Evolutionary conservation across 352 stramenopile species (phyloP).

Genomic region (Globisporangium iwayamae): DNA sequence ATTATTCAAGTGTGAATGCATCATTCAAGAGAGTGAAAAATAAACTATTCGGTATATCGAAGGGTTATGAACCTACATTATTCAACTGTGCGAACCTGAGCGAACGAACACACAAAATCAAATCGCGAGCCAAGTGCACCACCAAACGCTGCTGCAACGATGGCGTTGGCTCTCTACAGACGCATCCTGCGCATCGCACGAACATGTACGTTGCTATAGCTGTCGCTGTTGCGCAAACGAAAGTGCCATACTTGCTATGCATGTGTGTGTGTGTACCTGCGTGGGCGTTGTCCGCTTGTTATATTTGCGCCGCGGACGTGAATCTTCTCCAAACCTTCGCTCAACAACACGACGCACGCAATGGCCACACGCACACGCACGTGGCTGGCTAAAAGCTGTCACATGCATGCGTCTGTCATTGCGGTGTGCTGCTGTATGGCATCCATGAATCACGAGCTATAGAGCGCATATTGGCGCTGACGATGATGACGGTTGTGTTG

Average conservation of each 20-base stretch:
- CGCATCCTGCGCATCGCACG: slow-evolving; percentile 68
- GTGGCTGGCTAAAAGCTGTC: neutral
- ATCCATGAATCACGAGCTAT: neutral
- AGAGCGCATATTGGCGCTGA: neutral
- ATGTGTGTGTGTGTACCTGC: slow-evolving; percentile 3
- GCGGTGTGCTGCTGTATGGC: no score
- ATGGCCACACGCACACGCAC: neutral
- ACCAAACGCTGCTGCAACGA: slow-evolving; percentile 10
- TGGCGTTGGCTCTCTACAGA: slow-evolving; percentile 65
- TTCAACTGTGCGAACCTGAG: neutral
- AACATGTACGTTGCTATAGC: slow-evolving; percentile 45
- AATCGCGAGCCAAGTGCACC: neutral
- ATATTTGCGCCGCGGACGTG: neutral
- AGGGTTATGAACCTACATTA: no score
- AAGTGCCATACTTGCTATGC: neutral
- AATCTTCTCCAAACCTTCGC: neutral
- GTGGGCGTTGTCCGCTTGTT: neutral
- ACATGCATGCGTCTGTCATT: neutral
- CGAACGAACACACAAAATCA: neutral
- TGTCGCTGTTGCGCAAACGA: slow-evolving; percentile 10
- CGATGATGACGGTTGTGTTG: neutral
- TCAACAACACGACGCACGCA: slow-evolving; percentile 2
- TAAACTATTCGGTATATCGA: no score
- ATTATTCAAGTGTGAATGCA: no score
- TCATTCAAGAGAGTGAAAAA: no score